phyloP scores from a whole-genome alignment of 148 eudicot species.

The Oxyria digyna region DNA sequence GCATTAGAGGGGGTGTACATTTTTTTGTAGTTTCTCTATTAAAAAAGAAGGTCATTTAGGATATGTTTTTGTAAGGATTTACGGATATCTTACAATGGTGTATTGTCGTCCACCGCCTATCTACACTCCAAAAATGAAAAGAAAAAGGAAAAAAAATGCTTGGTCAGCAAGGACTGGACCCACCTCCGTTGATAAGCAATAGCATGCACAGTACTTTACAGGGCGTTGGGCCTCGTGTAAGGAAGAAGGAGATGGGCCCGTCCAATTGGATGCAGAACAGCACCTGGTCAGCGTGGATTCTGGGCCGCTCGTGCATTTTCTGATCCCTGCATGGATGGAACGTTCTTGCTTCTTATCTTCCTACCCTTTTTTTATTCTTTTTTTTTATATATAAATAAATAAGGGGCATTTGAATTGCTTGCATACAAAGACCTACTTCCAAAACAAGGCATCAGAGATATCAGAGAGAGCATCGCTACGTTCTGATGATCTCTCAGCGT shows the following conservation, averaged over 20 bases:
- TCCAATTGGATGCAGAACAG: conserved; percentile 21
- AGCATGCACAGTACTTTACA: neutral
- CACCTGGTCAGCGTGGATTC: conserved; percentile 35
- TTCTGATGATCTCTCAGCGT: conserved; percentile 4
- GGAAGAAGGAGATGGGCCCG: too few relatives aligned
- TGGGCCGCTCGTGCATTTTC: conserved; percentile 27
- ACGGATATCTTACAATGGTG: too few relatives aligned
- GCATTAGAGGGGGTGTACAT: too few relatives aligned
- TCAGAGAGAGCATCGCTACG: neutral
- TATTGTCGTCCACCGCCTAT: too few relatives aligned
- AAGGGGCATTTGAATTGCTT: neutral
- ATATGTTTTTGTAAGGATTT: too few relatives aligned
- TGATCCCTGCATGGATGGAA: conserved; percentile 29
- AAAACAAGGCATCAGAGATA: conserved; percentile 25
- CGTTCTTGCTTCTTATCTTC: conserved; percentile 8
- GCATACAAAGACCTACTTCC: conserved; percentile 13
- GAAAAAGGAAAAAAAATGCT: too few relatives aligned
- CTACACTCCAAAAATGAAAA: too few relatives aligned
- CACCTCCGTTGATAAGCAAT: too few relatives aligned
- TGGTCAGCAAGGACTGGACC: neutral
- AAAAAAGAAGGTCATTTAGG: too few relatives aligned
- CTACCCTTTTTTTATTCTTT: neutral
- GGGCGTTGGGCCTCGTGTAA: conserved; percentile 12
- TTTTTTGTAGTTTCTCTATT: too few relatives aligned
- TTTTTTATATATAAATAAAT: neutral